Base-by-base conservation (phyloP, 805 yeast species). In the Lipomyces mesembrius region DNA sequence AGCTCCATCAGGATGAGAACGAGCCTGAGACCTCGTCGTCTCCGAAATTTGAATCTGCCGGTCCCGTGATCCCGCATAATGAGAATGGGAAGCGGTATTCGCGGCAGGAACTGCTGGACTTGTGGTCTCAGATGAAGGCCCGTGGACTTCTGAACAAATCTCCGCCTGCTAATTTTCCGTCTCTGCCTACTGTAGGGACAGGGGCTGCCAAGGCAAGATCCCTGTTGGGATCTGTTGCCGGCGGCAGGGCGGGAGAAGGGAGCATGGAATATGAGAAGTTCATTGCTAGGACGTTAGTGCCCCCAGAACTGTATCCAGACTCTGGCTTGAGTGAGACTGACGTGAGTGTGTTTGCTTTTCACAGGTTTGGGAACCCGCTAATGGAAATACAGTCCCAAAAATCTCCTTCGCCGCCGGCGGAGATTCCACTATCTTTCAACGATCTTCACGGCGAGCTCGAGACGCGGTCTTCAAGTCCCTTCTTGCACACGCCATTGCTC, bases 61-160 rank as follows among this genome's bases (percentile, higher is more conserved):
- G 53, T 1, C 34, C 55, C n/a, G 29, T 63, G 34, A 67, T 67
- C 20, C 65, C 70, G 0, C 57, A 46, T 25, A 68, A 68, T 52
- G 62, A 39, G 34, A 34, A 59, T 37, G 71, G 71, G n/a, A 59
- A 55, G 53, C 64, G 68, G 7, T 67, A 65, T 37, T 56, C 71
- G 27, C 54, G 59, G 20, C 63, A 66, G 17, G 71, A 68, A 35
- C 56, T 68, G 20, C 66, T 68, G 25, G 60, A 59, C 17, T 56
- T 67, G 22, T 64, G 53, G 34, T 22, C 58, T 12, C 59, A 55
- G 20, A 64, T 67, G 68, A 54, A 62, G 52, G 32, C 56, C 14
- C 9, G 25, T 39, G 70, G 70, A n/a, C 39, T n/a, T 9, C 20
- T 64, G 11, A 12, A 35, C 7, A 32, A 25, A 8, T 29, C 35